Conservation (phyloP, 441 rosid species). For the Erodium moschatum region DNA sequence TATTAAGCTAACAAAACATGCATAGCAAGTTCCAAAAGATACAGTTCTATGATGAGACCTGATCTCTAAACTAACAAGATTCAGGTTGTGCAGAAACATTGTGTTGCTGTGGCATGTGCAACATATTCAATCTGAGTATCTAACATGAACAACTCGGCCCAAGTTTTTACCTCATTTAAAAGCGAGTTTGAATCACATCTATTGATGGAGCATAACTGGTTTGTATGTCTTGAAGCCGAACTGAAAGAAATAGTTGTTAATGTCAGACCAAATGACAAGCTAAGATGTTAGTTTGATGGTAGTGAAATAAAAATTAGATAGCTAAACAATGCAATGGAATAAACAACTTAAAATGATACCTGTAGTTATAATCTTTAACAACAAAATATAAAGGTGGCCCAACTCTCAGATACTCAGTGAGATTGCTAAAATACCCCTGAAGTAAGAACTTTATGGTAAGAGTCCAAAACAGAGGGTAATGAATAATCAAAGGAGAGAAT, state of each 20-base stretch:
- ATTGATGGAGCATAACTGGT: constrained; percentile 59
- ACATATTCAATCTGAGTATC: neutral
- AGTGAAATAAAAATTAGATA: neutral
- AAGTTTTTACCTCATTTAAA: constrained; percentile 46
- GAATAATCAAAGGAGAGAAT: neutral
- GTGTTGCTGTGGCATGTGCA: too few relatives aligned
- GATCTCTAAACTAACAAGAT: too few relatives aligned
- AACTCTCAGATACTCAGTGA: constrained; percentile 45
- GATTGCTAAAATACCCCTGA: constrained; percentile 50
- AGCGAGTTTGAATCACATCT: constrained; percentile 55
- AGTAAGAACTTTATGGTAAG: constrained; percentile 13
- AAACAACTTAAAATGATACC: constrained; percentile 25
- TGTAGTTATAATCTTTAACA: constrained; percentile 54
- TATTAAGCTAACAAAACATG: neutral
- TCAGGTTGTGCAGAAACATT: too few relatives aligned
- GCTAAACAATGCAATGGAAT: neutral
- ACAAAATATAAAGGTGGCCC: constrained; percentile 65
- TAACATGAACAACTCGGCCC: neutral
- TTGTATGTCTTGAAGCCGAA: constrained; percentile 42
- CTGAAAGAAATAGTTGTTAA: constrained; percentile 31
- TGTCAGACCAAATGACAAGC: constrained; percentile 18
- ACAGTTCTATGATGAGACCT: too few relatives aligned
- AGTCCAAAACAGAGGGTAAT: neutral
- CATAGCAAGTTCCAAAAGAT: neutral
- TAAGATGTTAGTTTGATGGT: neutral